These are phyloP conservation scores for Euclidium syriacum DNA, from an alignment of 345 rosid genomes.

Conservation along the genomic window DNA sequence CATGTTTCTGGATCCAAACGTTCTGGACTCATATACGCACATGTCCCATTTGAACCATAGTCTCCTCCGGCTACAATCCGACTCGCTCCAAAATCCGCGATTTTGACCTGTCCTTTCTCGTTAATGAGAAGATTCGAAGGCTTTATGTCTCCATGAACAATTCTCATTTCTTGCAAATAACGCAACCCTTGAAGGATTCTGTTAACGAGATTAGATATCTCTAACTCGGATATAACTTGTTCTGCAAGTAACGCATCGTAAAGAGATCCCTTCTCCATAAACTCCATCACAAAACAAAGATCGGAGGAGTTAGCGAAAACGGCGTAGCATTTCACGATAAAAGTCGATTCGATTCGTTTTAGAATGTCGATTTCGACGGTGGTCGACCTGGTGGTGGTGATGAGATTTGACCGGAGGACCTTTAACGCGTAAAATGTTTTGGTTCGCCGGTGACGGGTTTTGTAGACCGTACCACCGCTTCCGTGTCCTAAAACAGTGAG, in stretches of 20 bases:
- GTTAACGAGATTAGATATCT: slow-evolving; percentile 34
- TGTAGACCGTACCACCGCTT: slow-evolving; percentile 54
- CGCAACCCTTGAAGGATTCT: slow-evolving; percentile 43
- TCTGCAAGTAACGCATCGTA: slow-evolving; percentile 26
- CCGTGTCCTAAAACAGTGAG: slow-evolving; percentile 56
- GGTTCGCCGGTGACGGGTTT: slow-evolving; percentile 39
- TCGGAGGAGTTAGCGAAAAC: slow-evolving; percentile 34
- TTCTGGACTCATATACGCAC: slow-evolving; percentile 75
- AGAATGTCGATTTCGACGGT: slow-evolving; percentile 49
- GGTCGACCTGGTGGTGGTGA: slow-evolving; percentile 23
- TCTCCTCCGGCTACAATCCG: slow-evolving; percentile 32
- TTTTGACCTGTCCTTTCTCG: slow-evolving; percentile 44
- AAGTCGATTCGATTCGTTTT: slow-evolving; percentile 40
- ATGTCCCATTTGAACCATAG: slow-evolving; percentile 42
- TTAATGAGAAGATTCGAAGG: slow-evolving; percentile 63
- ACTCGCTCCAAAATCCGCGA: slow-evolving; percentile 71
- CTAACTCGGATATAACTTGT: slow-evolving; percentile 28
- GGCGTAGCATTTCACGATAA: slow-evolving; percentile 44
- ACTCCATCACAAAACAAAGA: slow-evolving; percentile 57
- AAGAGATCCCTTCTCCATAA: slow-evolving; percentile 58
- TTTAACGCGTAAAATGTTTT: slow-evolving; percentile 43
- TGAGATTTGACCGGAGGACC: slow-evolving; percentile 37
- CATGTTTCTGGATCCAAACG: slow-evolving; percentile 52
- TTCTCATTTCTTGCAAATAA: slow-evolving; percentile 45
- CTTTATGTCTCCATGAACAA: slow-evolving; percentile 65